A percentile compares a stretch with the other conserved stretches of the same genome.
Conservation (phyloP, 2,329 filamentous ascomycete species). For the Microsporum audouinii region DNA sequence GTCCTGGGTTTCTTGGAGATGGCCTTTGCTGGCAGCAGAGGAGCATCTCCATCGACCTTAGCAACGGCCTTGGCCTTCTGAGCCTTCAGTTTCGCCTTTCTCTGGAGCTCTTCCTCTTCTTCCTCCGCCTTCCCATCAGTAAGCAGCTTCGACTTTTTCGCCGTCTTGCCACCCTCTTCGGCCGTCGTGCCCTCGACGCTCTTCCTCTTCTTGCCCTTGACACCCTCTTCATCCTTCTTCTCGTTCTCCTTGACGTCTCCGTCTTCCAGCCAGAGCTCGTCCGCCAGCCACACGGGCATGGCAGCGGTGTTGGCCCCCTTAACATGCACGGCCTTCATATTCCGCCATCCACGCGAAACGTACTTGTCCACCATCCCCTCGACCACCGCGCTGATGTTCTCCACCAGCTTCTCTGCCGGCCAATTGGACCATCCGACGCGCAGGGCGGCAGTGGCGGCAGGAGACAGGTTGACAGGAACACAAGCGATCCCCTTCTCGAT, state of each 20-base stretch:
- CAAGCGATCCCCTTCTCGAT: constrained; percentile 64
- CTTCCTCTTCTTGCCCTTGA: constrained; percentile 47
- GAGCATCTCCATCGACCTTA: neutral
- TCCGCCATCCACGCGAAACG: constrained; percentile 77
- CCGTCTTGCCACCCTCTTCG: constrained; percentile 19
- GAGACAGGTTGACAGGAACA: constrained; percentile 69
- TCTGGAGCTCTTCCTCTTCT: constrained; percentile 25
- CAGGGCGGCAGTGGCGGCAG: constrained; percentile 68
- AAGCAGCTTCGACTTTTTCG: constrained; percentile 23
- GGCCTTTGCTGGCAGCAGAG: neutral
- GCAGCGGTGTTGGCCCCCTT: constrained; percentile 82
- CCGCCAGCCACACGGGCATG: constrained; percentile 86
- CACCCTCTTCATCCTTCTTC: constrained; percentile 22
- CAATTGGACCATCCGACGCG: constrained; percentile 67
- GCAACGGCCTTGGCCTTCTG: constrained; percentile 35
- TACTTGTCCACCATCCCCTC: constrained; percentile 62
- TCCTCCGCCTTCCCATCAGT: constrained; percentile 29
- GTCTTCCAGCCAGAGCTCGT: constrained; percentile 79
- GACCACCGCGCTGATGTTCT: constrained; percentile 66
- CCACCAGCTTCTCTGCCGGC: constrained; percentile 61
- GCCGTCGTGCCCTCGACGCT: constrained; percentile 19
- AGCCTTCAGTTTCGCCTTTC: constrained; percentile 40
- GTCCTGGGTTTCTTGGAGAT: neutral
- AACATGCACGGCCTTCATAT: constrained; percentile 73
- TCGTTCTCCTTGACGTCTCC: constrained; percentile 51